These are phyloP conservation scores for Metschnikowia gruessii DNA, from an alignment of 805 yeast species.

Conservation along the genomic window DNA sequence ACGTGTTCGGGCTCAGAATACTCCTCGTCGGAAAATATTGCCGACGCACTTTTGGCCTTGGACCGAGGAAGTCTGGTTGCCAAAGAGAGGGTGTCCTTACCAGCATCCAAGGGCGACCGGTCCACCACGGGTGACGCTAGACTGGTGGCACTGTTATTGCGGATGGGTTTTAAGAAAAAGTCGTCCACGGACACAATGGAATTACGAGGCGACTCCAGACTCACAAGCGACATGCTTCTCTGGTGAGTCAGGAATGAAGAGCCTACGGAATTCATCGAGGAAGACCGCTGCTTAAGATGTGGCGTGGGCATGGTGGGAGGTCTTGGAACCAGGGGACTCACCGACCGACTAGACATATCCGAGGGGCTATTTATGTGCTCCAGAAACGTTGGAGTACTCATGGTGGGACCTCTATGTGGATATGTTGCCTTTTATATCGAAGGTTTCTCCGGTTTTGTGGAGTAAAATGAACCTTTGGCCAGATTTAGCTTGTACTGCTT, in stretches of 20 bases:
- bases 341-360: slow-evolving; percentile 10
- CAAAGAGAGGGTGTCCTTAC: slow-evolving; percentile 2
- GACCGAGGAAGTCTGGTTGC: neutral
- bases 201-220: slow-evolving; percentile 41
- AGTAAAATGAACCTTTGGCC: neutral
- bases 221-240: slow-evolving; percentile 37
- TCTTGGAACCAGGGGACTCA: slow-evolving; percentile 8
- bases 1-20: slow-evolving; percentile 28
- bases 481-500: neutral
- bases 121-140: slow-evolving; percentile 19
- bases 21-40: slow-evolving; percentile 37
- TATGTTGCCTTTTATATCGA: neutral
- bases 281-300: slow-evolving; percentile 28
- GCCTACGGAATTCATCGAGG: slow-evolving; percentile 32
- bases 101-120: slow-evolving; percentile 12
- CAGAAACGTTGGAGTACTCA: slow-evolving; percentile 3
- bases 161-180: slow-evolving; percentile 24
- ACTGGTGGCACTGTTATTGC: slow-evolving; percentile 35
- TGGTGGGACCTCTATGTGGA: neutral
- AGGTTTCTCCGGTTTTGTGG: neutral
- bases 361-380: slow-evolving; percentile 7
- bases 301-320: slow-evolving; percentile 4
- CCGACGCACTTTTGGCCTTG: slow-evolving; percentile 19
- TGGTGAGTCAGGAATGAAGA: slow-evolving; percentile 28
- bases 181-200: slow-evolving; percentile 42